Evolutionary conservation across 2,329 filamentous ascomycete species (phyloP).

Genomic region (Calycina marina): DNA sequence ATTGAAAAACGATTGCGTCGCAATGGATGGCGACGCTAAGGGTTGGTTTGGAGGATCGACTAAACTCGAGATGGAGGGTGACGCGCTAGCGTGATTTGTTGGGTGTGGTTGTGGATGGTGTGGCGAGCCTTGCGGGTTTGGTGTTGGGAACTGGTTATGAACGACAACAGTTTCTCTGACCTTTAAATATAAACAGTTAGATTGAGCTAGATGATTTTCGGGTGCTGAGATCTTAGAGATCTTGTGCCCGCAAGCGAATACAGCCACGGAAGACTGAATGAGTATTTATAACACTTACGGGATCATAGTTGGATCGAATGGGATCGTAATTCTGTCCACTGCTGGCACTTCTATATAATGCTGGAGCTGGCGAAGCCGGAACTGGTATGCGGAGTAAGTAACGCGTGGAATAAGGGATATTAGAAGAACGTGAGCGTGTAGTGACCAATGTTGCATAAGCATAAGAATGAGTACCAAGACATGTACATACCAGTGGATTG

Average conservation of each 20-base stretch:
- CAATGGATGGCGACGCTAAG: conserved; percentile 19
- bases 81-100: conserved; percentile 64
- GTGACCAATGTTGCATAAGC: too few relatives aligned
- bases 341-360: conserved; percentile 23
- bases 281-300: conserved; percentile 25
- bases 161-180: conserved; percentile 41
- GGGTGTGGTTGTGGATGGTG: conserved; percentile 26
- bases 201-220: too few relatives aligned
- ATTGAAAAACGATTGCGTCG: conserved; percentile 23
- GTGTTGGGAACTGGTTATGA: conserved; percentile 25
- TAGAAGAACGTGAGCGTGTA: too few relatives aligned
- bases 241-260: too few relatives aligned
- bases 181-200: not conserved
- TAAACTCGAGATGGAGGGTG: conserved; percentile 81
- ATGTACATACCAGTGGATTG: not conserved
- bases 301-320: conserved; percentile 60
- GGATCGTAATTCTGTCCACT: conserved; percentile 83
- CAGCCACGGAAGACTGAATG: too few relatives aligned
- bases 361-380: conserved; percentile 8
- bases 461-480: too few relatives aligned
- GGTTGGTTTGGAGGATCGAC: conserved; percentile 50
- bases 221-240: too few relatives aligned
- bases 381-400: too few relatives aligned
- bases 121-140: conserved; percentile 31
- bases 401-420: too few relatives aligned